Evolutionary conservation across 2,329 filamentous ascomycete species (phyloP).

Genomic region (Fusarium buharicum): DNA sequence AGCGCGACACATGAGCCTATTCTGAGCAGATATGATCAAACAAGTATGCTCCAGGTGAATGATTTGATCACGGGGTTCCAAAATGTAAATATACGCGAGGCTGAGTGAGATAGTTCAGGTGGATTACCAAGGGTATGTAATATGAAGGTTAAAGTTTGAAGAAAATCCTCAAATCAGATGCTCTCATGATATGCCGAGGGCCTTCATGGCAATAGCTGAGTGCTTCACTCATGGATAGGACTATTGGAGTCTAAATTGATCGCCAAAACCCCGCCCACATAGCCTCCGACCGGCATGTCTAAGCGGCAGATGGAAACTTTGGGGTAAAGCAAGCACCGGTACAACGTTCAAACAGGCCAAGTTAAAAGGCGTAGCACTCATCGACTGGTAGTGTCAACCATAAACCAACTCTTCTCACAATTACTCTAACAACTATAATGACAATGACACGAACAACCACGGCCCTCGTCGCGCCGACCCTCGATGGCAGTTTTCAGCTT

Average conservation of each 20-base stretch:
- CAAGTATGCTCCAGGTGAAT: background rate
- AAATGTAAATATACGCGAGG: background rate
- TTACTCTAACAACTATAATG: background rate
- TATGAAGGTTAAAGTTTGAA: no score
- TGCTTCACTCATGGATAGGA: background rate
- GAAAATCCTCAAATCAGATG: no score
- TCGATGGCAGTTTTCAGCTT: conserved; percentile 6
- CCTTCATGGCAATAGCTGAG: background rate
- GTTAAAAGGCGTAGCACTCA: no score
- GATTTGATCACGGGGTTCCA: background rate
- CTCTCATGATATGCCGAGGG: no score
- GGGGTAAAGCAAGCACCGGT: no score
- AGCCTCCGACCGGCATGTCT: conserved; percentile 13
- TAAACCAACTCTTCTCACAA: no score
- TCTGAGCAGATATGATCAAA: background rate
- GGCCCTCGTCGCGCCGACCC: conserved; percentile 10
- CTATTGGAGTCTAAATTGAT: background rate
- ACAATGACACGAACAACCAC: conserved; percentile 8
- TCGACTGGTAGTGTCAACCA: no score
- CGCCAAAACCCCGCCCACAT: conserved; percentile 8
- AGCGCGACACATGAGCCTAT: background rate
- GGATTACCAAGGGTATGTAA: no score
- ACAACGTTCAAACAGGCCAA: no score
- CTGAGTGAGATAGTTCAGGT: background rate
- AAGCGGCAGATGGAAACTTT: conserved; percentile 6